A percentile compares a stretch with the other conserved stretches of the same genome.
Conservation (phyloP, 768 basidiomycete genomes). For the Basidioascus undulatus region DNA sequence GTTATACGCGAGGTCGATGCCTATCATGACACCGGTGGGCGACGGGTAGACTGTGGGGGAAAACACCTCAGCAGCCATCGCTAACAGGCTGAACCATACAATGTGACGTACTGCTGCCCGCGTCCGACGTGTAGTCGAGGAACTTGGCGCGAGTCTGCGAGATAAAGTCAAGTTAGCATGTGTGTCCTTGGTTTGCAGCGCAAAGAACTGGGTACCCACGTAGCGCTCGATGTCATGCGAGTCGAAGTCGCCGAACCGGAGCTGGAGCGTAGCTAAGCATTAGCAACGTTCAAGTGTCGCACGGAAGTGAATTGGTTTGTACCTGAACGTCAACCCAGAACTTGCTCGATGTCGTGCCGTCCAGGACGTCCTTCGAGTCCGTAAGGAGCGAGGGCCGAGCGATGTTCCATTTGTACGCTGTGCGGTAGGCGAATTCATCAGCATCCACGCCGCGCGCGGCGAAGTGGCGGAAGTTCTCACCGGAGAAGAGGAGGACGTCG, state of each 20-base stretch:
- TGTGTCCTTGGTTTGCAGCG: too few species aligned
- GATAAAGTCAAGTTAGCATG: too few species aligned
- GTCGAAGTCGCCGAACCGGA: slow-evolving; percentile 96
- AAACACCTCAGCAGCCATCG: slow-evolving; percentile 32
- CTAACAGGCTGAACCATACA: slow-evolving; percentile 15
- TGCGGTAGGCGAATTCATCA: neutral
- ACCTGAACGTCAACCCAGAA: slow-evolving; percentile 76
- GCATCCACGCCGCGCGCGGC: neutral
- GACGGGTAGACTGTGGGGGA: slow-evolving; percentile 98
- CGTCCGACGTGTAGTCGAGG: slow-evolving; percentile 53
- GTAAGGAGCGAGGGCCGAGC: slow-evolving; percentile 84
- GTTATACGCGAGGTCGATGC: slow-evolving; percentile 96
- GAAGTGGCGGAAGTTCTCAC: slow-evolving; percentile 37
- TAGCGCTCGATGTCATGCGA: slow-evolving; percentile 98
- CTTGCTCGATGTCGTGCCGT: slow-evolving; percentile 96
- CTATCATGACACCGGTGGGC: slow-evolving; percentile 94
- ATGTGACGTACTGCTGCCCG: too few species aligned
- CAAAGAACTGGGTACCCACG: too few species aligned
- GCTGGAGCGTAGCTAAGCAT: slow-evolving; percentile 23
- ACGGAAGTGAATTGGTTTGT: too few species aligned
- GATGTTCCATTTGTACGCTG: slow-evolving; percentile 74
- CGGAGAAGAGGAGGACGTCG: slow-evolving; percentile 89
- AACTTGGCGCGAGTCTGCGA: slow-evolving; percentile 98
- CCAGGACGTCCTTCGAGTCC: slow-evolving; percentile 84
- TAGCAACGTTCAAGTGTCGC: neutral